Evolutionary conservation across 352 stramenopile genomes (phyloP), one percentile per base, ranked within the genome.

Genomic region (Globisporangium rhizosaccharum): DNA sequence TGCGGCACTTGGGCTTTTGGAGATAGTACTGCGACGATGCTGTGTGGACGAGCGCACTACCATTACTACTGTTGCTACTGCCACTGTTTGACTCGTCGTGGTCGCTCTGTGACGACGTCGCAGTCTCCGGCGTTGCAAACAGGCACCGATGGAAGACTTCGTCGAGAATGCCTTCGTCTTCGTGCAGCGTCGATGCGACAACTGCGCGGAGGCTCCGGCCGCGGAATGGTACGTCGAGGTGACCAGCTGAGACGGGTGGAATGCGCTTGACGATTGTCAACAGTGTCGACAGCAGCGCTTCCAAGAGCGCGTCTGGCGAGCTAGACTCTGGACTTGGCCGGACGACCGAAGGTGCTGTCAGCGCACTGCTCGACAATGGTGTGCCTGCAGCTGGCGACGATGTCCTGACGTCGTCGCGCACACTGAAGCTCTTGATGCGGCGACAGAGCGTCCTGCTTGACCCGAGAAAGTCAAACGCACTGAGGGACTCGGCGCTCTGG

Each of bases 1-100:
- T 91, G n/a, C 76, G 82, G 41, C 86, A 96, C 56, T 91, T 96
- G 0, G 84, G 82, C 51, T 92, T 80, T 37, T 79, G 82, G 11
- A 93, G 62, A 60, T 86, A 91, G 42, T 89, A 90, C 33, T 88
- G 79, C 3, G 78, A 82, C 7, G 76, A 86, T 26, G 71, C 62
- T 51, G 62, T 65, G 23, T 66, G 53, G 18, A 36, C n/a, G 6
- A 36, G 7, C n/a, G 44, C 20, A 7, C n/a, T 49, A 11, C 4
- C 18, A 17, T 20, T 53, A 4, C 25, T 41, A 26, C 44, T 20
- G 18, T 11, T 41, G 49, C 26, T 39, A 4, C 39, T 52, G 6
- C 26, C n/a, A 55, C 65, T 62, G 25, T 23, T 70, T 0, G 37
- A 42, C 46, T 56, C 62, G 20, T 63, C 51, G 14, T 52, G 51